phyloP scores from a whole-genome alignment of 768 basidiomycete species.

The Galerina marginata region DNA sequence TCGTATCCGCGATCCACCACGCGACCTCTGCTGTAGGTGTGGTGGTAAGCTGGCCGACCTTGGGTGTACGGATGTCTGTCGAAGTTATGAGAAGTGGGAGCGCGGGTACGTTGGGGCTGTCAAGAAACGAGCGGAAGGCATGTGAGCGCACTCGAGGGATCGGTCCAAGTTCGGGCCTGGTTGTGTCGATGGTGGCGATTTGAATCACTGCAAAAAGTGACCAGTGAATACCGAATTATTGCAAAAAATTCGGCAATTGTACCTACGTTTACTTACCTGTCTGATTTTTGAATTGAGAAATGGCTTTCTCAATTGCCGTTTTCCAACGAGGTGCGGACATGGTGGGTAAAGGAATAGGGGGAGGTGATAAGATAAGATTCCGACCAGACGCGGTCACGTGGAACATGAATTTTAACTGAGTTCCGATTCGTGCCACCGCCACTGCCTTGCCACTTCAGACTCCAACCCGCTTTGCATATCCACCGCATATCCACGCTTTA shows the following conservation, averaged over 20 bases:
- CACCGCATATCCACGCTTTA: too few relatives aligned
- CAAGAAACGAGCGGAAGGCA: conserved; percentile 64
- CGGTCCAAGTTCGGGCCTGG: conserved; percentile 18
- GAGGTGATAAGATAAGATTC: conserved; percentile 1
- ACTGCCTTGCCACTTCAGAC: too few relatives aligned
- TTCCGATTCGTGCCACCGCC: too few relatives aligned
- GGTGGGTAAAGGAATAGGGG: not conserved
- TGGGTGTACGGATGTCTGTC: conserved; percentile 77
- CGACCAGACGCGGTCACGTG: too few relatives aligned
- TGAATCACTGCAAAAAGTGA: conserved; percentile 54
- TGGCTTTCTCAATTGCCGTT: conserved; percentile 45
- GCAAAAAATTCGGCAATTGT: conserved; percentile 2
- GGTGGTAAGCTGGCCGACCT: conserved; percentile 60
- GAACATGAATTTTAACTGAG: too few relatives aligned
- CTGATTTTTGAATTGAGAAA: conserved; percentile 43
- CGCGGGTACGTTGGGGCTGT: conserved; percentile 43
- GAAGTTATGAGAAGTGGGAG: conserved; percentile 69
- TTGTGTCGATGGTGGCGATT: conserved; percentile 58
- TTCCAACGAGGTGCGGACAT: conserved; percentile 51
- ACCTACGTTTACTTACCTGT: conserved; percentile 35
- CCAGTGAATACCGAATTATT: not conserved
- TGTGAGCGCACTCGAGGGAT: conserved; percentile 69
- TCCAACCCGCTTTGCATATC: too few relatives aligned
- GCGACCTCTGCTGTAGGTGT: conserved; percentile 61
- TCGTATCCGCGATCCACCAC: conserved; percentile 74